phyloP scores from a whole-genome alignment of 306 rosid genomes.

The Dalbergia cultrata region DNA sequence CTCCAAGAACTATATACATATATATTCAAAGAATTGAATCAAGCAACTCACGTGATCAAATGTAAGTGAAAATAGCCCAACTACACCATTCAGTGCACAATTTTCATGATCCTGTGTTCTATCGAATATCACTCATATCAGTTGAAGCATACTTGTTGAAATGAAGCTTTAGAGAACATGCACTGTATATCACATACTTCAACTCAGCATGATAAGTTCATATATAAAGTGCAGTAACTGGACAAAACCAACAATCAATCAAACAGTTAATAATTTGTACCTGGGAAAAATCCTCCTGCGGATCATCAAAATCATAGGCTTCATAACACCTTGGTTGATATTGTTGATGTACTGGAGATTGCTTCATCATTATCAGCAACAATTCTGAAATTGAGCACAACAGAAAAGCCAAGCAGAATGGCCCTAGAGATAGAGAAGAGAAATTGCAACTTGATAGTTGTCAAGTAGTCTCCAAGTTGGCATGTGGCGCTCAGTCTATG shows the following conservation, averaged over 20 bases:
- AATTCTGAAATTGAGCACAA: not conserved
- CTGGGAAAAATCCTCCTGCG: constrained; percentile 58
- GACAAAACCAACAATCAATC: no score
- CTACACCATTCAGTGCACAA: not conserved
- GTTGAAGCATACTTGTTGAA: not conserved
- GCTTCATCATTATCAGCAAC: constrained; percentile 49
- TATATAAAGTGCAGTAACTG: no score
- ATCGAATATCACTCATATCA: not conserved
- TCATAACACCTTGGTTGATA: constrained; percentile 40
- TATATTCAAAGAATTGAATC: constrained; percentile 5
- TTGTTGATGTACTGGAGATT: constrained; percentile 51
- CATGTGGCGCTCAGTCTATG: not conserved
- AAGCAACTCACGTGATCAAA: not conserved
- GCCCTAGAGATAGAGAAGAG: not conserved
- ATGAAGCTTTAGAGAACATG: not conserved
- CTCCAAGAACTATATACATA: constrained; percentile 58
- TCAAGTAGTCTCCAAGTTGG: not conserved
- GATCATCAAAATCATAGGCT: constrained; percentile 60
- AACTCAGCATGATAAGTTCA: not conserved
- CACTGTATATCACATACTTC: not conserved
- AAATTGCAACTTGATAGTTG: not conserved
- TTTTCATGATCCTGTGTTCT: not conserved
- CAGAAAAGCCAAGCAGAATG: not conserved
- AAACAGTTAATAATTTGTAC: constrained; percentile 30
- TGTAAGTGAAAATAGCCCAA: constrained; percentile 1